Evolutionary conservation across 345 rosid genomes (phyloP).

Genomic region (Melastoma malabathricum): DNA sequence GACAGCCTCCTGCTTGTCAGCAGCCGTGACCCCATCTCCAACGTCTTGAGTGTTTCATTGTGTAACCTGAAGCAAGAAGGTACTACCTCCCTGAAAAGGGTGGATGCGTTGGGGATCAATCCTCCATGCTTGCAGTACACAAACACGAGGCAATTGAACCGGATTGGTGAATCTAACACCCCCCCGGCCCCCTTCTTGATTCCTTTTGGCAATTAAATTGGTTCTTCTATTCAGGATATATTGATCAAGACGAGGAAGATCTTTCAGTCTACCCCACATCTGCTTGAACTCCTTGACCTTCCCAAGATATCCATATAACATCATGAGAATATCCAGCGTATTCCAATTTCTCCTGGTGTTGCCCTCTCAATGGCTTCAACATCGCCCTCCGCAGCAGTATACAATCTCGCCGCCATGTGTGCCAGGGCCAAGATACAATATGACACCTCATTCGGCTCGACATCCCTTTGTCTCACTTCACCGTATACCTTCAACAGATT

Average conservation of each 20-base stretch:
- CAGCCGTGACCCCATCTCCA: slow-evolving; percentile 36
- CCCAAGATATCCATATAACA: slow-evolving; percentile 54
- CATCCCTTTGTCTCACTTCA: slow-evolving; percentile 44
- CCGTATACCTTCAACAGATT: slow-evolving; percentile 41
- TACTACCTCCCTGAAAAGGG: slow-evolving; percentile 52
- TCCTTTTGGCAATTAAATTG: slow-evolving; percentile 2
- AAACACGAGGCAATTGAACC: slow-evolving; percentile 60
- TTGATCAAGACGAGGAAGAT: slow-evolving; percentile 42
- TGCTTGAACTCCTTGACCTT: slow-evolving; percentile 51
- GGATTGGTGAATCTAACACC: slow-evolving; percentile 55
- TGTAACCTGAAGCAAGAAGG: slow-evolving; percentile 74
- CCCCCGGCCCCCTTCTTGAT: slow-evolving; percentile 10
- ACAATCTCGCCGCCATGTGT: slow-evolving; percentile 75
- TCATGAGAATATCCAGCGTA: slow-evolving; percentile 64
- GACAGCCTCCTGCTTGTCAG: slow-evolving; percentile 36
- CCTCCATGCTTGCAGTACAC: slow-evolving; percentile 66
- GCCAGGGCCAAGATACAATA: slow-evolving; percentile 66
- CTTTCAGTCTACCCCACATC: slow-evolving; percentile 44
- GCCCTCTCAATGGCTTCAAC: slow-evolving; percentile 65
- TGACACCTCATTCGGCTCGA: slow-evolving; percentile 72
- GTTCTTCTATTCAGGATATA: slow-evolving; percentile 38
- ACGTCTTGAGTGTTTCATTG: slow-evolving; percentile 59
- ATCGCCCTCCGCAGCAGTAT: slow-evolving; percentile 62
- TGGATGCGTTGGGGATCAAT: slow-evolving; percentile 43
- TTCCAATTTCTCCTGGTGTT: slow-evolving; percentile 74